Evolutionary conservation across 1,139 yeast genomes (phyloP), one percentile per base, ranked within the genome.

Genomic region (Spathaspora sp.): DNA sequence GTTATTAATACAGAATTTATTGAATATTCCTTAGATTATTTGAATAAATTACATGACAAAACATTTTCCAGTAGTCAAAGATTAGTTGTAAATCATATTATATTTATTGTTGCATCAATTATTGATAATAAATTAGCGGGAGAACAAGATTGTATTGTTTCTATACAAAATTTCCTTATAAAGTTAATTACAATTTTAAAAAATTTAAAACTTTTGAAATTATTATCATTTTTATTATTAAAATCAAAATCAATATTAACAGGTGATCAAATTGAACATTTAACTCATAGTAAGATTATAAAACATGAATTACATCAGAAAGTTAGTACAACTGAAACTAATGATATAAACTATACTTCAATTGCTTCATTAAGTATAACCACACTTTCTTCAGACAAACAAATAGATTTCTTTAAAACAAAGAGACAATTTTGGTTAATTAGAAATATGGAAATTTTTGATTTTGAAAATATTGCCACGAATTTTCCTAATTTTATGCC

Each of bases 401-500:
- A 37, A 27, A 23, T 15, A n/a, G 31, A 16, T 6, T 42, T 24
- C 18, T 42, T 13, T 23, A 25, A 13, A 15, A 29, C 44, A n/a
- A 42, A 37, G 15, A 16, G 44, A 20, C 3, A 8, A n/a, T 37
- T 42, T 36, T 42, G 44, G 44, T 27, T 42, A 23, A 18, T 42
- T 25, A 36, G 26, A 23, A n/a, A 26, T 9, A 36, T 42, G 40
- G 16, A 17, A 5, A 38, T 23, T 11, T 42, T 34, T 26, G 40
- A 42, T 17, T 42, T 27, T 42, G 7, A 17, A 7, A 37, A 42
- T 38, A n/a, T 42, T 13, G 23, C 34, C 11, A 37, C 29, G 17
- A 13, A 6, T 10, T 42, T 42, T 18, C n/a, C 29, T 15, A 25
- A 29, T 36, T 38, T 44, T 5, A 48, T 43, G 10, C 59, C 58